Conservation (phyloP, 176 grass and related monocot species). For the Ensete ventricosum region DNA sequence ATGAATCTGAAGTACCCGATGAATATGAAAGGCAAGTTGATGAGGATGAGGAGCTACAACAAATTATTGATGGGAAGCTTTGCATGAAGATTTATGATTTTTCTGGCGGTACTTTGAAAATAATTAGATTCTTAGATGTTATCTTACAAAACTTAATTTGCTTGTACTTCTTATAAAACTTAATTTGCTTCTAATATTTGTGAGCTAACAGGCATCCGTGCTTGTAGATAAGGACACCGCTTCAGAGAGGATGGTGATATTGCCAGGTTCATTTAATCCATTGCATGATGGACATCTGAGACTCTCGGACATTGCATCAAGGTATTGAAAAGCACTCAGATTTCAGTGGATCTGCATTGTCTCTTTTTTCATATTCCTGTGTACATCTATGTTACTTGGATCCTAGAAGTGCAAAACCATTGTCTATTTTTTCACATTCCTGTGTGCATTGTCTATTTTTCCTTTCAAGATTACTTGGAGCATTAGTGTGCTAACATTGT, state of each 20-base stretch:
- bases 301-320: slow-evolving; percentile 68
- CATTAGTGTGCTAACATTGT: no score
- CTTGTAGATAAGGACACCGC: slow-evolving; percentile 34
- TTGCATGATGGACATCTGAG: slow-evolving; percentile 92
- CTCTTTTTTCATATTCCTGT: background rate
- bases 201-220: background rate
- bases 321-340: slow-evolving; percentile 27
- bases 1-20: slow-evolving; percentile 56
- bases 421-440: background rate
- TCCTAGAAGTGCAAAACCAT: background rate
- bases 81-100: slow-evolving; percentile 82
- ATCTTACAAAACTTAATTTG: background rate
- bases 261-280: slow-evolving; percentile 98
- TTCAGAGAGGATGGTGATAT: slow-evolving; percentile 60
- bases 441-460: no score
- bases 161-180: slow-evolving; percentile 2
- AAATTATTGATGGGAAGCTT: slow-evolving; percentile 86
- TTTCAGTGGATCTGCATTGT: background rate
- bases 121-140: slow-evolving; percentile 8
- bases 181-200: slow-evolving; percentile 16
- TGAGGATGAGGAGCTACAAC: slow-evolving; percentile 77
- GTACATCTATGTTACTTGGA: background rate
- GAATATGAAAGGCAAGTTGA: slow-evolving; percentile 52
- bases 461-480: no score
- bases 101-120: slow-evolving; percentile 25